Evolutionary conservation across 495 filamentous ascomycete genomes (phyloP).

Genomic region (Hypoxylon lenormandii): DNA sequence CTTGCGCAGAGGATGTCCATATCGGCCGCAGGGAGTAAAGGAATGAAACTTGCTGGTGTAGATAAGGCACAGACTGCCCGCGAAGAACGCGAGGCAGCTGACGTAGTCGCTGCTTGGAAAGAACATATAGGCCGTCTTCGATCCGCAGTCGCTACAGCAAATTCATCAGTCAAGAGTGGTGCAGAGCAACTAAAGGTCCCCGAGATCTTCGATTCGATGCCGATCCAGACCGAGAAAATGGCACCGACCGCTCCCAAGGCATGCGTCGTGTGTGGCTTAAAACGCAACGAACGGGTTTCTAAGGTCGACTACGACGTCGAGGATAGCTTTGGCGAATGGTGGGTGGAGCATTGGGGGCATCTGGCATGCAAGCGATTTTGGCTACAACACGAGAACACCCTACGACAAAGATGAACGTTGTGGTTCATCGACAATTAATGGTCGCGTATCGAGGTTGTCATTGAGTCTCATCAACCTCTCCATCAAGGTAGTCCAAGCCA

Average conservation of each 20-base stretch:
- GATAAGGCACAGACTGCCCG: constrained; percentile 81
- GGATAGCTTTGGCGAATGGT: constrained; percentile 96
- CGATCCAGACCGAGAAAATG: constrained; percentile 71
- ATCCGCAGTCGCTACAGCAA: constrained; percentile 67
- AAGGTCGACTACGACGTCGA: constrained; percentile 80
- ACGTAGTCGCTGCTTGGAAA: constrained; percentile 80
- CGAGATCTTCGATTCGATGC: constrained; percentile 72
- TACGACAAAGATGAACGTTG: constrained; percentile 71
- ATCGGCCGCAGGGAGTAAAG: constrained; percentile 74
- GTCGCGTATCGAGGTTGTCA: constrained; percentile 10
- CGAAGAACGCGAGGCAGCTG: constrained; percentile 88
- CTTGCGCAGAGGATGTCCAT: constrained; percentile 92
- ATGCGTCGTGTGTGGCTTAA: constrained; percentile 91
- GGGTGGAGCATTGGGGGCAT: constrained; percentile 91
- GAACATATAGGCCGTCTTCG: constrained; percentile 71
- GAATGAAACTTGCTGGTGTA: constrained; percentile 89
- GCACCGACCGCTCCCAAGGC: constrained; percentile 75
- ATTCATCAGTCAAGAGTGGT: constrained; percentile 51
- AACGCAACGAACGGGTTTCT: constrained; percentile 81
- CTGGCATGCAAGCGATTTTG: constrained; percentile 84
- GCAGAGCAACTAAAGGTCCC: constrained; percentile 66
- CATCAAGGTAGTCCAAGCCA: background rate
- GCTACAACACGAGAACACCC: constrained; percentile 73
- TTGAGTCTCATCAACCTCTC: constrained; percentile 1
- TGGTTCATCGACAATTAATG: constrained; percentile 4